A percentile compares a stretch with the other conserved stretches of the same genome.
phyloP scores from a whole-genome alignment of 2,329 filamentous ascomycete genomes.

The Fusarium udum region DNA sequence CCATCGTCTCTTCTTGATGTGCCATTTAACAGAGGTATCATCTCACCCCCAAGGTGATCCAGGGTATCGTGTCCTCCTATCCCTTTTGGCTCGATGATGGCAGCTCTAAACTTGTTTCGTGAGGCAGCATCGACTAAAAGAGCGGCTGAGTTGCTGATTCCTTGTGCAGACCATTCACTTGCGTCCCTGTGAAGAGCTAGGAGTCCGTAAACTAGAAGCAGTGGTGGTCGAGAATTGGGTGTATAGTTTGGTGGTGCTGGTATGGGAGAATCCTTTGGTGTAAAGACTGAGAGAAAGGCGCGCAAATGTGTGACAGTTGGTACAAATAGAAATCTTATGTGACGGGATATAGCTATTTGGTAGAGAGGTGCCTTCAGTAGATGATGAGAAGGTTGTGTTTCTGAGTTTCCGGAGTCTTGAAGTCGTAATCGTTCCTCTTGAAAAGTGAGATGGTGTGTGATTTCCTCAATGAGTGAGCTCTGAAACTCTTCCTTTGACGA shows the following conservation, averaged over 20 bases:
- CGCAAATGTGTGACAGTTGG: conserved; percentile 80
- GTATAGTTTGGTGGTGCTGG: conserved; percentile 49
- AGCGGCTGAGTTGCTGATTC: conserved; percentile 70
- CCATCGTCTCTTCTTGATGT: conserved; percentile 61
- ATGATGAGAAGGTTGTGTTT: conserved; percentile 17
- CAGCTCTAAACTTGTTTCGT: conserved; percentile 54
- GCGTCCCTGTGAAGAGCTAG: conserved; percentile 72
- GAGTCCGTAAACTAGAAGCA: conserved; percentile 72
- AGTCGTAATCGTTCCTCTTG: conserved; percentile 1
- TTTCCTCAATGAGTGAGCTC: conserved; percentile 61
- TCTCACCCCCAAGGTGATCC: conserved; percentile 57
- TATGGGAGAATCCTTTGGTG: conserved; percentile 49
- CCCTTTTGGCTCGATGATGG: conserved; percentile 58
- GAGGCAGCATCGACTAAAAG: conserved; percentile 69
- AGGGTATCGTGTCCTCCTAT: conserved; percentile 44
- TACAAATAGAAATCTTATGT: conserved; percentile 76
- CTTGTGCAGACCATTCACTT: conserved; percentile 80
- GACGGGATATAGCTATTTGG: conserved; percentile 73
- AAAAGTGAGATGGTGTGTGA: conserved; percentile 44
- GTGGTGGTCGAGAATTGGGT: conserved; percentile 43
- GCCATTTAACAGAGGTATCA: conserved; percentile 70
- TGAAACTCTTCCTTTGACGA: conserved; percentile 72
- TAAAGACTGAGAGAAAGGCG: conserved; percentile 73
- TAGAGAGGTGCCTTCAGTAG: conserved; percentile 73
- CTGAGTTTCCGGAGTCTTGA: neutral